A percentile compares a stretch with the other conserved stretches of the same genome.
These are phyloP conservation scores for Nannizziopsis barbatae DNA, from an alignment of 2,329 filamentous ascomycete species.

Conservation along the genomic window DNA sequence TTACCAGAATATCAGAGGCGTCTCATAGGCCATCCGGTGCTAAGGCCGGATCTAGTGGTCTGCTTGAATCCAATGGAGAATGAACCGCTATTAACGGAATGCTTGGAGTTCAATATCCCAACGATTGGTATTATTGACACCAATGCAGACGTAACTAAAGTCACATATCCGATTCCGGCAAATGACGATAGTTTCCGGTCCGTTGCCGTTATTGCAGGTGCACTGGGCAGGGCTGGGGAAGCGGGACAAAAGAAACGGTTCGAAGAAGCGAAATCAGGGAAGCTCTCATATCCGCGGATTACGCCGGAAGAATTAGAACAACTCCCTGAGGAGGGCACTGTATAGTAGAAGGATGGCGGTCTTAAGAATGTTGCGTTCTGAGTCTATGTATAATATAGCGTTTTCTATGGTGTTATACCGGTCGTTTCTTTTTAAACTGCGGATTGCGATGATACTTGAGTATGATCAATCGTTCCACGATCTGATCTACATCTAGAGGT, in stretches of 20 bases:
- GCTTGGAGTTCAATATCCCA: slow-evolving; percentile 73
- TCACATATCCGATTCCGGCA: slow-evolving; percentile 91
- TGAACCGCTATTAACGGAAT: slow-evolving; percentile 80
- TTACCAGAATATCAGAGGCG: slow-evolving; percentile 44
- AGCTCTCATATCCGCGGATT: slow-evolving; percentile 44
- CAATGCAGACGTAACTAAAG: slow-evolving; percentile 80
- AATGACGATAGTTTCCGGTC: slow-evolving; percentile 92
- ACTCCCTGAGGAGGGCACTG: too few species aligned
- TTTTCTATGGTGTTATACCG: too few species aligned
- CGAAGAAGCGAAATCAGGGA: slow-evolving; percentile 49
- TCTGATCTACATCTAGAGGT: slow-evolving; percentile 3
- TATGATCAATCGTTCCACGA: background rate
- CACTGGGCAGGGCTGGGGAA: slow-evolving; percentile 74
- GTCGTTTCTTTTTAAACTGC: too few species aligned
- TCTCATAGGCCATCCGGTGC: slow-evolving; percentile 47
- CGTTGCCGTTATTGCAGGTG: slow-evolving; percentile 68
- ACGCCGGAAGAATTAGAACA: background rate
- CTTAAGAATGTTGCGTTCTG: background rate
- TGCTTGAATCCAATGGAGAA: slow-evolving; percentile 92
- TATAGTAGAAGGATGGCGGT: too few species aligned
- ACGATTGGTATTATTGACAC: slow-evolving; percentile 95
- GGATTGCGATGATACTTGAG: too few species aligned
- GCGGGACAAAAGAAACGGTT: slow-evolving; percentile 59
- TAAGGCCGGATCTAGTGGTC: slow-evolving; percentile 83
- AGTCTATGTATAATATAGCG: too few species aligned